phyloP scores from a whole-genome alignment of 2,329 filamentous ascomycete species.

The Colletotrichum karsti region DNA sequence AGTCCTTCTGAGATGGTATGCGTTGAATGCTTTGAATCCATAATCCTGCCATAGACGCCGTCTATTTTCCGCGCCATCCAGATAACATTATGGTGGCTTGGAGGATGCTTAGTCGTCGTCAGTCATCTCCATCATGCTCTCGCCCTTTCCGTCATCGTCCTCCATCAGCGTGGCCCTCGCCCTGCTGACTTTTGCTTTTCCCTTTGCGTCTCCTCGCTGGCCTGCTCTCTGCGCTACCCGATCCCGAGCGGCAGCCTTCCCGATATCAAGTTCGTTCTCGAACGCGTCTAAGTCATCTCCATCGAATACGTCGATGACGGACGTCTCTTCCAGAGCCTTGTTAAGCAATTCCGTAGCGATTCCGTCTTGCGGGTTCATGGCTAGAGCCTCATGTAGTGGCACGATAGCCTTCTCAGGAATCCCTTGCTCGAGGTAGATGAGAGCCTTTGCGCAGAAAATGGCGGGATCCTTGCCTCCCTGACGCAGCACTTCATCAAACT shows the following conservation, averaged over 20 bases:
- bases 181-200: constrained; percentile 52
- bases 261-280: constrained; percentile 59
- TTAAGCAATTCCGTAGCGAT: constrained; percentile 82
- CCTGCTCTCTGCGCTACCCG: constrained; percentile 40
- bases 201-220: constrained; percentile 46
- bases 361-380: constrained; percentile 80
- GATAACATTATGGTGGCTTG: not conserved
- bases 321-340: constrained; percentile 73
- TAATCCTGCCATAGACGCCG: constrained; percentile 1
- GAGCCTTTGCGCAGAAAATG: constrained; percentile 83
- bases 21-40: not conserved
- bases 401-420: constrained; percentile 80
- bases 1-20: not conserved
- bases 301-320: constrained; percentile 53
- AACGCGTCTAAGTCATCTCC: constrained; percentile 57
- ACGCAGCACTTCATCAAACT: constrained; percentile 89
- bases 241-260: constrained; percentile 52
- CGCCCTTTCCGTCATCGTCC: constrained; percentile 46
- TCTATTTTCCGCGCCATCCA: not conserved
- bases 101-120: constrained; percentile 54
- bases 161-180: constrained; percentile 42
- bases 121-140: constrained; percentile 64
- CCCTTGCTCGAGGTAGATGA: constrained; percentile 83
- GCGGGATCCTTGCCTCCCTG: constrained; percentile 81
- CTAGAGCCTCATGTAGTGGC: constrained; percentile 85